These are phyloP conservation scores for Boletus subcaerulescens DNA, from an alignment of 768 basidiomycete species.

Conservation along the genomic window DNA sequence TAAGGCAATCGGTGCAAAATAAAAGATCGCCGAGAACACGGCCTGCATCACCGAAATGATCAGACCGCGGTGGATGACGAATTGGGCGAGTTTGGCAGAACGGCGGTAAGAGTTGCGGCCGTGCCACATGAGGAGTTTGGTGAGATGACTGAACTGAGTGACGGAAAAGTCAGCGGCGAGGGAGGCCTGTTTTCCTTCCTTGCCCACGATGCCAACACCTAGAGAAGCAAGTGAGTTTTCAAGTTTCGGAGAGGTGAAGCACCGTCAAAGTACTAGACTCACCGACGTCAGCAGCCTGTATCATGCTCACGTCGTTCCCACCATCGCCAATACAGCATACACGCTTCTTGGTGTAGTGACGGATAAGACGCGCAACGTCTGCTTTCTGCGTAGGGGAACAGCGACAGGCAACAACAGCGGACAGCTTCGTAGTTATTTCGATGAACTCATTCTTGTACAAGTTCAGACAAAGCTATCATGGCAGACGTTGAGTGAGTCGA, in stretches of 20 bases:
- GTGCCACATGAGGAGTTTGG: slow-evolving; percentile 97
- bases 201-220: slow-evolving; percentile 98
- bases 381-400: slow-evolving; percentile 99
- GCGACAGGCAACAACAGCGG: slow-evolving; percentile 94
- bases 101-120: slow-evolving; percentile 98
- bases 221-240: not conserved
- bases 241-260: not conserved
- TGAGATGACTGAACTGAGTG: slow-evolving; percentile 93
- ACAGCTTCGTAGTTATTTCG: slow-evolving; percentile 92
- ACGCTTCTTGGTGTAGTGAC: slow-evolving; percentile 85
- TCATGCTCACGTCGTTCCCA: slow-evolving; percentile 99
- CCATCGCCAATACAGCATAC: slow-evolving; percentile 99
- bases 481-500: not conserved
- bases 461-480: slow-evolving; percentile 76
- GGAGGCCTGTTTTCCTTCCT: slow-evolving; percentile 98
- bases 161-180: slow-evolving; percentile 99
- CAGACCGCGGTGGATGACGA: slow-evolving; percentile 95
- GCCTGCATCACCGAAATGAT: slow-evolving; percentile 99
- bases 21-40: slow-evolving; percentile 90
- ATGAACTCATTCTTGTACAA: slow-evolving; percentile 93
- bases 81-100: slow-evolving; percentile 95
- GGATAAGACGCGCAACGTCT: slow-evolving; percentile 92
- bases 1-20: slow-evolving; percentile 92
- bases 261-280: slow-evolving; percentile 32
- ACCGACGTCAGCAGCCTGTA: slow-evolving; percentile 98